Conservation (phyloP, 2,329 filamentous ascomycete genomes). For the Amylocarpus encephaloides region DNA sequence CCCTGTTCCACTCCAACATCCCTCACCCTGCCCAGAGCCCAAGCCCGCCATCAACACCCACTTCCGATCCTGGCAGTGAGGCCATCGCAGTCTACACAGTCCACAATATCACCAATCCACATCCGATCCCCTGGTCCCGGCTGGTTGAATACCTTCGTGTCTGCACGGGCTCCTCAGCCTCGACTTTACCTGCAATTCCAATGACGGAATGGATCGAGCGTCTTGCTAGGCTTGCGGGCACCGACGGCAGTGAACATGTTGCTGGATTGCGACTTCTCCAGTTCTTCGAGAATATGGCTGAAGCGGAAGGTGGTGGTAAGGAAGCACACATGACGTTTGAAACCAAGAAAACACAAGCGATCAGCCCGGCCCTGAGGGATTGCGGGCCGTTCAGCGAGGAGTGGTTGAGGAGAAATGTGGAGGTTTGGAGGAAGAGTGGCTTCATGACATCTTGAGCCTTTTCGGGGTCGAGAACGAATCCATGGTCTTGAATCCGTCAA, state of each 20-base stretch:
- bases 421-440: slow-evolving; percentile 20
- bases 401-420: slow-evolving; percentile 20
- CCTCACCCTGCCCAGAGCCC: not conserved
- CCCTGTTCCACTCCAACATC: not conserved
- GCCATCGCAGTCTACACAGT: slow-evolving; percentile 11
- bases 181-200: slow-evolving; percentile 8
- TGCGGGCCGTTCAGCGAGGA: slow-evolving; percentile 15
- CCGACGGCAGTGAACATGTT: slow-evolving; percentile 6
- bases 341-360: slow-evolving; percentile 16
- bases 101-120: slow-evolving; percentile 27
- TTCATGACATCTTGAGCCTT: slow-evolving; percentile 11
- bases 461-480: too few relatives aligned
- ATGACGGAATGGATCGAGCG: slow-evolving; percentile 20
- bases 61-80: not conserved
- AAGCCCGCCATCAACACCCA: not conserved
- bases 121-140: slow-evolving; percentile 14
- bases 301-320: slow-evolving; percentile 1
- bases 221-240: slow-evolving; percentile 9
- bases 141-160: slow-evolving; percentile 6
- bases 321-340: slow-evolving; percentile 17
- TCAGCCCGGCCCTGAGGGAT: slow-evolving; percentile 15
- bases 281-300: slow-evolving; percentile 25
- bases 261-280: slow-evolving; percentile 21
- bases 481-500: too few relatives aligned
- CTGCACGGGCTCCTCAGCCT: not conserved